phyloP scores from a whole-genome alignment of 75 land plant species.

The Adiantum capillusveneris region DNA sequence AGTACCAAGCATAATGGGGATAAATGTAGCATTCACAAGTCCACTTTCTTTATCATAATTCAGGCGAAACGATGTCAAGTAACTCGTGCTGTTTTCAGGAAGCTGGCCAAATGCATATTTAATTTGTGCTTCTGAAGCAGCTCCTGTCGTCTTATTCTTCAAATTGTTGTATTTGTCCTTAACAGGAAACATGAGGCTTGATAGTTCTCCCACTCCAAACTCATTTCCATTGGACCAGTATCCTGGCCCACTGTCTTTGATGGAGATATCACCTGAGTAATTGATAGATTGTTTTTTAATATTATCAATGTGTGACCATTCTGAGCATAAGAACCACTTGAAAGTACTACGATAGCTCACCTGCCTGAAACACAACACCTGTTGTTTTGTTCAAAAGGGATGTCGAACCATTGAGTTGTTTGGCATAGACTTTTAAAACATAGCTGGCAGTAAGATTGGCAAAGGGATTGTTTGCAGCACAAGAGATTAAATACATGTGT shows the following conservation, averaged over 20 bases:
- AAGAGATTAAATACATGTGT: background rate
- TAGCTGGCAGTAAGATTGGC: background rate
- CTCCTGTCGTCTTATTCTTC: background rate
- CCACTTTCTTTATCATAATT: slow-evolving; percentile 3
- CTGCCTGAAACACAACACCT: background rate
- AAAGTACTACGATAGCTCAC: background rate
- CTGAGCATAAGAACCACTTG: background rate
- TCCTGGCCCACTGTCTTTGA: background rate
- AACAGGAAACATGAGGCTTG: slow-evolving; percentile 1
- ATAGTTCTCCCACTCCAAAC: background rate
- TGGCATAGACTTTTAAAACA: background rate
- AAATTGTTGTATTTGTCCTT: slow-evolving; percentile 1
- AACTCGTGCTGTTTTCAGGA: background rate
- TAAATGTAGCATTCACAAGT: background rate
- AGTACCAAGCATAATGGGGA: background rate
- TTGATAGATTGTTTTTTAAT: background rate
- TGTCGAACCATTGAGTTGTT: background rate
- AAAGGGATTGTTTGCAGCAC: background rate
- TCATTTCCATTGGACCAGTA: slow-evolving; percentile 5
- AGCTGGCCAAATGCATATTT: background rate
- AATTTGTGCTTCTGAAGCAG: background rate
- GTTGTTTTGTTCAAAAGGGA: background rate
- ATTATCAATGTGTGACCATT: background rate
- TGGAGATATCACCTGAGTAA: background rate
- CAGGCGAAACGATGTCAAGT: background rate